Base-by-base conservation (phyloP, 2,329 filamentous ascomycete species). In the Pseudogymnoascus sp. region DNA sequence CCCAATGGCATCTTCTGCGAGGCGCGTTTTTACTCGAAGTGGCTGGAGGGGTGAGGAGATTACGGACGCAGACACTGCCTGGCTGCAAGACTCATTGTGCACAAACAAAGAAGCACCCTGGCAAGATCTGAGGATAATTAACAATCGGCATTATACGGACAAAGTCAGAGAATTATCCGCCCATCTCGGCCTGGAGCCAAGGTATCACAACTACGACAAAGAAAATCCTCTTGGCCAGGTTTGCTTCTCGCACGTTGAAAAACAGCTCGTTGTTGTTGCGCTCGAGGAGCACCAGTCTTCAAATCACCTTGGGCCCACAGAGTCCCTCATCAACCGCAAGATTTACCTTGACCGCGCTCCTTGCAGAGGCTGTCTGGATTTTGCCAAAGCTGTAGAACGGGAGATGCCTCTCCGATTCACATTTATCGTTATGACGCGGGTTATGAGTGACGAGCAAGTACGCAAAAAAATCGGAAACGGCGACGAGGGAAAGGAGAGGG, bases 301-400 rank as follows among this genome's bases (percentile, higher is more conserved):
- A 21, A 34, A 10, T 0, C 28, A 31, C 14, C 7, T 18, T 2
- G 1, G n/a, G 1, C n/a, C 2, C 16, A 18, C 21, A 1, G 28
- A 56, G 10, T 0, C 50, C 14, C 8, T 12, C 25, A 14, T 16
- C 10, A 53, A 18, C 0, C 50, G 50, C 16, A 36, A 5, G 2
- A 34, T 56, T 1, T 34, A 34, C 16, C 10, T 56, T 0, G 16
- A 56, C 1, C 50, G 28, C 8, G 28, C 28, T 14, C 50, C 50
- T 14, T 56, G 50, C 1, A 5, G 1, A 1, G 28, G 50, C 5
- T 56, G 50, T 36, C 1, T 56, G 5, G 50, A 36, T 7, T 56
- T 56, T 21, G 50, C 50, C 5, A 34, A 56, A 14, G 50, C 50
- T 4, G 50, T 56, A 3, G 50, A 56, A 21, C 50, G 16, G 0